Base-by-base conservation (phyloP, 2,329 filamentous ascomycete genomes). In the Aspergillus oerlinghausenensis region DNA sequence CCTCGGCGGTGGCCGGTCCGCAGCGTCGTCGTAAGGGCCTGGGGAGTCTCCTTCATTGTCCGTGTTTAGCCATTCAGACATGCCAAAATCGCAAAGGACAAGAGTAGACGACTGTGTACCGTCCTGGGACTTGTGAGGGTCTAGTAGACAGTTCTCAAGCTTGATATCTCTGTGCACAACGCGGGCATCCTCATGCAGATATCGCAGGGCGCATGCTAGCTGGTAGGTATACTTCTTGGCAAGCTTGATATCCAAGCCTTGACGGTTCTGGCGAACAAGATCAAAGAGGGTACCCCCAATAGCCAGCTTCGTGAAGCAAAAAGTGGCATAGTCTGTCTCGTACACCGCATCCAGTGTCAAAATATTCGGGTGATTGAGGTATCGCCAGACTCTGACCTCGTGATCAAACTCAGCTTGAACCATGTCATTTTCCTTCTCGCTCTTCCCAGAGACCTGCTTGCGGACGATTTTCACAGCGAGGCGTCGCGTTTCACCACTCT, bases 121-220 rank as follows among this genome's bases (percentile, higher is more conserved):
- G 4, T 80, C 77, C 7, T 78, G 68, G 3, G 77, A 73, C 5
- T 73, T 73, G 19, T 80, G 74, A 61, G 82, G 80, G 63, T 87
- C 84, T 38, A 88, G 65, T 2, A 88, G 79, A 62, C 85, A 87
- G 61, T 88, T 88, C 66, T 88, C 86, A 25, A 88, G 79, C 68
- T 88, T 88, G 67, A 88, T 81, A 67, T 88, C 86, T 50, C 86
- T 79, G 66, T 88, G 86, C 25, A 87, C 84, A 26, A 88, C 80
- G 28, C 82, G 80, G 25, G 86, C 83, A 65, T 88, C 86, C 67
- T 88, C 83, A 66, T 88, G 86, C 8, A 88, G 74, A 67, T 88
- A 88, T 53, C 86, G 80, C 48, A 88, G 72, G 3, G 86, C 85
- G 38, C 80, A 83, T 1, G 84, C 85, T 9, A 88, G 75, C 65